A percentile compares a stretch with the other conserved stretches of the same genome.
Evolutionary conservation across 805 yeast species (phyloP).

Genomic region (Candida tallmaniae): DNA sequence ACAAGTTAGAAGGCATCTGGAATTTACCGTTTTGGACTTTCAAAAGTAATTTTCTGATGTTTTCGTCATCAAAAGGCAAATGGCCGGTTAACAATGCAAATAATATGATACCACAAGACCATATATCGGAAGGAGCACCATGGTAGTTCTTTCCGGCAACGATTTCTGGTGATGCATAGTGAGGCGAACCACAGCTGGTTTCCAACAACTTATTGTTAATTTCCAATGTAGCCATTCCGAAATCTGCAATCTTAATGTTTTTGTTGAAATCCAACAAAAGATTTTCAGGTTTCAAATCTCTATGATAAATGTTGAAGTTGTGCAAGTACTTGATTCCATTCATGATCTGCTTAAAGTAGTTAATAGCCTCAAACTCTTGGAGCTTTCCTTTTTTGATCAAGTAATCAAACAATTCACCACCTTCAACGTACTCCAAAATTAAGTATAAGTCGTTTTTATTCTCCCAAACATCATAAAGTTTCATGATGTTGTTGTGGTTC

Average conservation of each 20-base stretch:
- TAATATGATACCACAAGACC: slow-evolving; percentile 96
- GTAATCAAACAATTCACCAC: slow-evolving; percentile 93
- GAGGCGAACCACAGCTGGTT: slow-evolving; percentile 97
- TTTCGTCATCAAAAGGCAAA: slow-evolving; percentile 95
- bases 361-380: slow-evolving; percentile 85
- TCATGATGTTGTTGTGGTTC: slow-evolving; percentile 73
- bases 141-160: slow-evolving; percentile 94
- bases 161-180: slow-evolving; percentile 97
- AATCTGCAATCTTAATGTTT: slow-evolving; percentile 94
- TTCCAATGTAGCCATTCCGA: slow-evolving; percentile 98
- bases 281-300: slow-evolving; percentile 83
- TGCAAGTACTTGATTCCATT: slow-evolving; percentile 82
- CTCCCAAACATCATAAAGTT: slow-evolving; percentile 84
- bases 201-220: slow-evolving; percentile 76
- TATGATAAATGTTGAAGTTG: slow-evolving; percentile 81
- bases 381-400: slow-evolving; percentile 84
- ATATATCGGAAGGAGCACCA: slow-evolving; percentile 94
- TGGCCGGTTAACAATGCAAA: slow-evolving; percentile 94
- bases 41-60: slow-evolving; percentile 76
- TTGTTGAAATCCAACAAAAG: slow-evolving; percentile 72
- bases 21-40: slow-evolving; percentile 91
- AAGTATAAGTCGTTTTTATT: slow-evolving; percentile 77
- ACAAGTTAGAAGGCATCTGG: slow-evolving; percentile 74
- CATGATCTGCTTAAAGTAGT: slow-evolving; percentile 82
- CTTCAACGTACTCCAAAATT: slow-evolving; percentile 92